Base-by-base conservation (phyloP, 129 eudicot genomes). In the Tagetes patula region DNA sequence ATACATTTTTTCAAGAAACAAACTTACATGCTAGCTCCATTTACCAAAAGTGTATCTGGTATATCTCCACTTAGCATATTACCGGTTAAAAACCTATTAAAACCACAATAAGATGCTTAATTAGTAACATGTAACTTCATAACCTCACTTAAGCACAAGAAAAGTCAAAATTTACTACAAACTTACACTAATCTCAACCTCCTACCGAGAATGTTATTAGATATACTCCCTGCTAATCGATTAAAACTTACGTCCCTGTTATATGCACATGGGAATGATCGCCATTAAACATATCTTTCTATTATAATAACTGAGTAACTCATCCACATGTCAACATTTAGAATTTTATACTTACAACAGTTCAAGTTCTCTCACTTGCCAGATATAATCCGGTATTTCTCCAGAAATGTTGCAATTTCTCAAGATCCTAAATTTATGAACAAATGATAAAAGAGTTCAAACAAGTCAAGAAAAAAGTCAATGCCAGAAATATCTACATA, bases 191-290 rank as follows among this genome's bases (percentile, higher is more conserved):
- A 77, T 80, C 85, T 87, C 73, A 93, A 53, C 65, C 82, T 81
- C 83, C 90, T 86, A 14, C 88, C 87, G 13, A 69, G 79, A 54
- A 87, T 75, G 77, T 81, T 58, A 48, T 69, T 38, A 59, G 96
- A 88, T 80, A 93, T 84, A 75, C 65, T 76, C 49, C 98, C 98
- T 48, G 46, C 80, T 67, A 92, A 76, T 34, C 70, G 81, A 72
- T 92, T 92, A 84, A 89, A 92, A 80, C 92, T 89, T 76, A 76
- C 77, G 72, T 92, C 98, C 71, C 98, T 92, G 89, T 73, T 39
- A 56, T 77, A 71, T 62, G 49, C 46, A 82, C 5, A 70, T 30
- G 14, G 20, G 73, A 53, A 49, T 11, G n/a, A 67, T 49, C 27
- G 48, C 50, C 47, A 14, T 76, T 52, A 75, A n/a, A 49, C 48